Conservation (phyloP, 768 basidiomycete genomes). For the Tulasnella sp. region DNA sequence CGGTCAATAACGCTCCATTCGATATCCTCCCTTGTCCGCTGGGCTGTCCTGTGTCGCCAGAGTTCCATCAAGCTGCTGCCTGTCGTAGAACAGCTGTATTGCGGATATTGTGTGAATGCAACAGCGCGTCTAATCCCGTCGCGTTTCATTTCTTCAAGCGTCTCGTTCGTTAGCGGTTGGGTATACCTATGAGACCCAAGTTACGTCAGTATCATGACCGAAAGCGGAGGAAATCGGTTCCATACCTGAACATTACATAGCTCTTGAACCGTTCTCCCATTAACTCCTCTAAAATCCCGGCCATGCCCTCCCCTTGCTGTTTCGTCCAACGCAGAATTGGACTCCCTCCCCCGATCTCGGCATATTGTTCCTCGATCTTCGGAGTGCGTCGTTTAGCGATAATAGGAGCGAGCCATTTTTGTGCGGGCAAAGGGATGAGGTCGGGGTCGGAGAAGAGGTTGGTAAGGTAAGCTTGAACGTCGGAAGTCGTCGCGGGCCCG, state of each 20-base stretch:
- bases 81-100: constrained; percentile 96
- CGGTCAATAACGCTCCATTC: constrained; percentile 98
- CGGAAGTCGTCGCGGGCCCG: constrained; percentile 81
- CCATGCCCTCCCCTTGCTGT: constrained; percentile 84
- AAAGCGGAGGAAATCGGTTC: neutral
- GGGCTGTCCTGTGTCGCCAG: constrained; percentile 35
- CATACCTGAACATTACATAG: constrained; percentile 83
- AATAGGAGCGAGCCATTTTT: constrained; percentile 69
- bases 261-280: constrained; percentile 67
- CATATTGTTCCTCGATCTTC: constrained; percentile 87
- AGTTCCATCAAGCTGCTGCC: constrained; percentile 95
- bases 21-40: constrained; percentile 33
- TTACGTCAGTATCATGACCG: neutral
- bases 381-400: constrained; percentile 87
- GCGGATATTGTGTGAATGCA: constrained; percentile 97
- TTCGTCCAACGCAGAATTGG: constrained; percentile 88
- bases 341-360: constrained; percentile 89
- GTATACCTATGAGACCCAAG: constrained; percentile 37
- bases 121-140: constrained; percentile 89
- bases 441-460: constrained; percentile 85
- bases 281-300: constrained; percentile 81
- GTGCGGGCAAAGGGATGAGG: constrained; percentile 91
- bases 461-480: constrained; percentile 86
- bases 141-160: constrained; percentile 66
- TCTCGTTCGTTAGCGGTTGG: constrained; percentile 72